Base-by-base conservation (phyloP, 2,329 filamentous ascomycete species). In the Phoma sp. region DNA sequence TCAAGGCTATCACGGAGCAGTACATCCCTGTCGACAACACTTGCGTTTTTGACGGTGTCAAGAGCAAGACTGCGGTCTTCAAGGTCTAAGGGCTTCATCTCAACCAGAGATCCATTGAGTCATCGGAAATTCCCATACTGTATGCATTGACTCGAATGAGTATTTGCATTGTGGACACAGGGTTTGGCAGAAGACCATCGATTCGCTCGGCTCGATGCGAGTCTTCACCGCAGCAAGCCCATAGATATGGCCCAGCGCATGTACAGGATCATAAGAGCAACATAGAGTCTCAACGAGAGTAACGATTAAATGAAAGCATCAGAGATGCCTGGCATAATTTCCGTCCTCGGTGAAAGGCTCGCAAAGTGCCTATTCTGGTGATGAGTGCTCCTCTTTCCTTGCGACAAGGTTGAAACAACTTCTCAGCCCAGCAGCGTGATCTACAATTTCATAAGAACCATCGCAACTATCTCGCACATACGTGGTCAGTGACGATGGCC, bases 1-100 rank as follows among this genome's bases (percentile, higher is more conserved):
- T 99, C 78, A 99, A 99, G 73, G 83, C 86, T 74, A 85, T 93
- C 37, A 88, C 86, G n/a, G 81, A 83, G 65, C 86, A 88, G 73
- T 88, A 88, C 67, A 78, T 87, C 10, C 85, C 86, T 1, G 77
- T 87, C 7, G 84, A 87, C 69, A 87, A 87, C 56, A 85, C 82
- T 0, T 87, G 84, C 64, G 70, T 87, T 20, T 87, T 87, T 61
- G 84, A 88, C 65, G 86, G 86, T 1, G 79, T 87, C 2, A 77
- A 71, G 59, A 86, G 84, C 67, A 82, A 80, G 66, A 83, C 75
- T 39, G 78, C 76, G 33, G 83, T 84, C 61, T 77, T 84, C 60
- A 78, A 74, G 49, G 67, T 84, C 14, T 74, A 57, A 56, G n/a
- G 43, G 37, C 7, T 12, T 21, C 15, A 17, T 11, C 12, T 7